phyloP scores from a whole-genome alignment of 2,329 filamentous ascomycete species.

The Amauroascus niger region DNA sequence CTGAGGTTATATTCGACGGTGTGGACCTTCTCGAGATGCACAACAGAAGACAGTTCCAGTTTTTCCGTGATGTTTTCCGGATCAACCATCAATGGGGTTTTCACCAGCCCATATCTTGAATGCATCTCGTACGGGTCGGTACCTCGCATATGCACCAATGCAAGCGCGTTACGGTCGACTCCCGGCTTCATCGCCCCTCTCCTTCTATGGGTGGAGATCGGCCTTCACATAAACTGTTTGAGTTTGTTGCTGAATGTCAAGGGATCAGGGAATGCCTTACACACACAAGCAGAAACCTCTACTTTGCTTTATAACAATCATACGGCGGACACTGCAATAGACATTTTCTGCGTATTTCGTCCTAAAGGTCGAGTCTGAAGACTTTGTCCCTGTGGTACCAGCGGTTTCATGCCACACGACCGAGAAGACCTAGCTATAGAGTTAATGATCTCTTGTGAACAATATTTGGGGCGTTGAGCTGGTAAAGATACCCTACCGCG shows the following conservation, averaged over 20 bases:
- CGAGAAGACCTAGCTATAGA: slow-evolving; percentile 22
- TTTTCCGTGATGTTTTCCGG: slow-evolving; percentile 19
- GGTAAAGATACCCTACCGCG: not conserved
- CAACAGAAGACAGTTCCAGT: slow-evolving; percentile 29
- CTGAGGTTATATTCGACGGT: slow-evolving; percentile 38
- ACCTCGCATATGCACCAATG: slow-evolving; percentile 29
- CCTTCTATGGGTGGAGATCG: slow-evolving; percentile 34
- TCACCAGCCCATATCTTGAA: slow-evolving; percentile 28
- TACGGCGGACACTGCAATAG: slow-evolving; percentile 27
- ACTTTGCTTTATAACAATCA: slow-evolving; percentile 26
- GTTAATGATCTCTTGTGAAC: not conserved
- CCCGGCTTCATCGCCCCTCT: slow-evolving; percentile 31
- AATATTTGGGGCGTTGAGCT: not conserved
- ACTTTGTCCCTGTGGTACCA: slow-evolving; percentile 7
- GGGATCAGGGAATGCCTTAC: slow-evolving; percentile 18
- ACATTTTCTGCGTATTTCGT: slow-evolving; percentile 21
- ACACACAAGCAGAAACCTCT: slow-evolving; percentile 27
- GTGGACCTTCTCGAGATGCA: slow-evolving; percentile 36
- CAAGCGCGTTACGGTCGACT: slow-evolving; percentile 30
- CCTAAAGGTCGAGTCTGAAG: not conserved
- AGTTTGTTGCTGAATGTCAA: not conserved
- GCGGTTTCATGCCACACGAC: slow-evolving; percentile 27
- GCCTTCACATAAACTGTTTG: slow-evolving; percentile 21
- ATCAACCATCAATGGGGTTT: slow-evolving; percentile 30
- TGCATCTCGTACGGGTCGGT: slow-evolving; percentile 11